These are phyloP conservation scores for Hyaloscypha variabilis DNA, from an alignment of 495 filamentous ascomycete species.

Conservation along the genomic window DNA sequence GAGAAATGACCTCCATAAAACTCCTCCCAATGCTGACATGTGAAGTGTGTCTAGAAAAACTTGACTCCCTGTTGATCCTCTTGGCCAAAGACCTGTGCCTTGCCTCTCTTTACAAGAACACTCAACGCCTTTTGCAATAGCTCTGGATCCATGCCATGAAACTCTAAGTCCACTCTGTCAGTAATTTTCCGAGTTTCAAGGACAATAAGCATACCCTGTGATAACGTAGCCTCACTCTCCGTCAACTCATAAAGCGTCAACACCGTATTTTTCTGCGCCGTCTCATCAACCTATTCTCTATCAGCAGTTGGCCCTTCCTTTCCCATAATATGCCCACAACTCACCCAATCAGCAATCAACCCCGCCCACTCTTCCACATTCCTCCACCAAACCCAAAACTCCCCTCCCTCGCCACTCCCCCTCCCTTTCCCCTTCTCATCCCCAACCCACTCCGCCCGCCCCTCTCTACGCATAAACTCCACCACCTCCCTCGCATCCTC, in stretches of 20 bases:
- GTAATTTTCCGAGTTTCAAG: slow-evolving; percentile 7
- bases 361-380: slow-evolving; percentile 76
- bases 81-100: slow-evolving; percentile 88
- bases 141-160: slow-evolving; percentile 84
- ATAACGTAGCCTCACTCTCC: slow-evolving; percentile 64
- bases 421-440: slow-evolving; percentile 25
- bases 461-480: slow-evolving; percentile 70
- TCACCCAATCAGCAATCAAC: slow-evolving; percentile 60
- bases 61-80: slow-evolving; percentile 91
- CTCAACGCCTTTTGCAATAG: slow-evolving; percentile 76
- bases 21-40: slow-evolving; percentile 23
- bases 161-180: slow-evolving; percentile 55
- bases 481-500: slow-evolving; percentile 69
- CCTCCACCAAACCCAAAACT: slow-evolving; percentile 64
- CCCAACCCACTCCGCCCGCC: slow-evolving; percentile 69
- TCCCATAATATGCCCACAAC: slow-evolving; percentile 13
- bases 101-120: slow-evolving; percentile 83
- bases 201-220: slow-evolving; percentile 49
- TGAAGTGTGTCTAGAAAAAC: slow-evolving; percentile 69
- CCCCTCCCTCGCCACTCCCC: slow-evolving; percentile 18
- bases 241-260: slow-evolving; percentile 77
- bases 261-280: slow-evolving; percentile 72
- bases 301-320: background rate
- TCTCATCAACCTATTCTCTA: slow-evolving; percentile 60
- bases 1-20: slow-evolving; percentile 7